Base-by-base conservation (phyloP, 1,284 basidiomycete genomes). In the Puccinia hordei region DNA sequence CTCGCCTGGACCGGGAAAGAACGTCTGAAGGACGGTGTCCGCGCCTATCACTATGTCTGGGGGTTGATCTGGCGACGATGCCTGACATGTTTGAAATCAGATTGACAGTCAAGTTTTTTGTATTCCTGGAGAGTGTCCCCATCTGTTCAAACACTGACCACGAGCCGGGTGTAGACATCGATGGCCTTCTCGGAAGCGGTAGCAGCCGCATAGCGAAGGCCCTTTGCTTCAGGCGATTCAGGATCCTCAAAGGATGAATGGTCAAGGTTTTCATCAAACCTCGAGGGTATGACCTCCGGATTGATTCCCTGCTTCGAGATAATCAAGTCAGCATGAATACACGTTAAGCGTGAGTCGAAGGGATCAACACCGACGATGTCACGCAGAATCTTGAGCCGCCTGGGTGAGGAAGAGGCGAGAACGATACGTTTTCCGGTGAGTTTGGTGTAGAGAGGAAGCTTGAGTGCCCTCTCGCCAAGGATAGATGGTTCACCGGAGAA, bases 11-110 rank as follows among this genome's bases (percentile, higher is more conserved):
- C 81, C 82, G 1, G 71, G 82, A 0, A 81, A 78, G 19, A 83
- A 83, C 80, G 83, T 84, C 77, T 83, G 82, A 74, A 84, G 82
- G 73, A 83, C 83, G 63, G 82, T 82, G 10, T 82, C 83, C 55
- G 80, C 82, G 4, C 82, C 83, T 27, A 83, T 82, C 55, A 82
- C 82, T 27, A 83, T 82, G 66, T 82, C 83, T 41, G 82, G 83
- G 44, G 82, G 81, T 0, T 81, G 82, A 4, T 82, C 82, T 13
- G 83, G 81, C 19, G 82, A 82, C 73, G 82, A 77, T 35, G 63
- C 61, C 61, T 73, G 33, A 46, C 68, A 8, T 8, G 82, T 82
- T 65, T 27, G 24, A 17, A 13, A 59, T 59, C 13, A 27, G 35
- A 63, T 33, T 35, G 15, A 27, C 82, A 82, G 80, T 63, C 82